A percentile compares a stretch with the other conserved stretches of the same genome.
These are phyloP conservation scores for Penicillium diatomitis DNA, from an alignment of 495 filamentous ascomycete species.

Conservation along the genomic window DNA sequence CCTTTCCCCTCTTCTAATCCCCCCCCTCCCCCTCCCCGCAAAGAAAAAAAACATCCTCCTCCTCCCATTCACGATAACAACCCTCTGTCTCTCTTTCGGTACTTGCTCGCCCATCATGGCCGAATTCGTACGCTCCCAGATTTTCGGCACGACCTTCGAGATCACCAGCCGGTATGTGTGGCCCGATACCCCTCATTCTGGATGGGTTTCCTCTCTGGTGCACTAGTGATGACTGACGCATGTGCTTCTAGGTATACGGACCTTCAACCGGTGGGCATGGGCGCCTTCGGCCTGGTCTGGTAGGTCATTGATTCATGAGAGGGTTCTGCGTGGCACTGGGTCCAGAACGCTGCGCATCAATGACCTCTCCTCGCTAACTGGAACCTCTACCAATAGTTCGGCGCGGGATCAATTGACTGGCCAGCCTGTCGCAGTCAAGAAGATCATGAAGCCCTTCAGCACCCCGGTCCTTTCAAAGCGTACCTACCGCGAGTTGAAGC, in stretches of 20 bases:
- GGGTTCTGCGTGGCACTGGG: constrained; percentile 7
- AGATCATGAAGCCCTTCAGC: constrained; percentile 99
- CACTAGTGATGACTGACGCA: constrained; percentile 4
- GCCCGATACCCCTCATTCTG: neutral
- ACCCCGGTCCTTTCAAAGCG: constrained; percentile 94
- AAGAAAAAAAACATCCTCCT: no score
- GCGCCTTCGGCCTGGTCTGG: constrained; percentile 97
- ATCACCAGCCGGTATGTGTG: constrained; percentile 86
- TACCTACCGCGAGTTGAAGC: constrained; percentile 94
- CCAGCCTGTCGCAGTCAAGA: constrained; percentile 95
- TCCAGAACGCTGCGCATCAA: neutral
- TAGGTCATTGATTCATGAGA: constrained; percentile 35
- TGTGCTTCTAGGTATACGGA: constrained; percentile 71
- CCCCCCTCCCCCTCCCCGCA: no score
- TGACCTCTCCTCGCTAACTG: constrained; percentile 8
- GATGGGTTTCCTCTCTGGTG: neutral
- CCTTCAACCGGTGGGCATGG: constrained; percentile 97
- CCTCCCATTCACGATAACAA: neutral
- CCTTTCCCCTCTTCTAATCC: no score
- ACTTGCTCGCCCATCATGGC: constrained; percentile 51
- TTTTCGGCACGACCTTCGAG: constrained; percentile 99
- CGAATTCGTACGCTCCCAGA: constrained; percentile 98
- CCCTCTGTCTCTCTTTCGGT: neutral
- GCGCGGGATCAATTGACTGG: constrained; percentile 94
- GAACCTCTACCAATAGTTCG: constrained; percentile 48